These are phyloP conservation scores for Pichia sp. DNA, from an alignment of 1,139 yeast genomes.

Conservation along the genomic window DNA sequence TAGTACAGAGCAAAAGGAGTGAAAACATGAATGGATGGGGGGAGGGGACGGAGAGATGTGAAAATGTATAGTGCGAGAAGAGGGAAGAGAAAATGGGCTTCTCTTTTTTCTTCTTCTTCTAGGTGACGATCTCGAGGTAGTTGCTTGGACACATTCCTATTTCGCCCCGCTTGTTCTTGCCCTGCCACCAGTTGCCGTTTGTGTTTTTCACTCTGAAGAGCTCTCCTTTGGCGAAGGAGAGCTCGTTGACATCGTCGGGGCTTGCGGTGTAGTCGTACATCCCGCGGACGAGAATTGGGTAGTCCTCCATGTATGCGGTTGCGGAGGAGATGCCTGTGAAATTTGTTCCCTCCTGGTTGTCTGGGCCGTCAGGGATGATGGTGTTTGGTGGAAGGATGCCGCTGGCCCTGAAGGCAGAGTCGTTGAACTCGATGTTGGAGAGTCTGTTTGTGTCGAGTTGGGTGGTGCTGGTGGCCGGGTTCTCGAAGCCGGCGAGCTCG, in stretches of 20 bases:
- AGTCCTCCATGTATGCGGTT: constrained; percentile 30
- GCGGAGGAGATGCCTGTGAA: constrained; percentile 17
- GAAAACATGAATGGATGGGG: too few relatives aligned
- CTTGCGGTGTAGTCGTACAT: constrained; percentile 86
- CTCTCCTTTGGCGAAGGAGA: constrained; percentile 87
- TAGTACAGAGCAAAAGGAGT: too few relatives aligned
- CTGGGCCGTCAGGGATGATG: background rate
- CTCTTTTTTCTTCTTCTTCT: background rate
- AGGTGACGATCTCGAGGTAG: constrained; percentile 69
- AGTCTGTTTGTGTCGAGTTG: background rate
- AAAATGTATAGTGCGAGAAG: background rate
- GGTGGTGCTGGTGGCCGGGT: constrained; percentile 19
- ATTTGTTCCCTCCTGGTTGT: constrained; percentile 31
- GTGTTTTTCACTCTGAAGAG: constrained; percentile 86
- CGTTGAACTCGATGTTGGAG: constrained; percentile 9
- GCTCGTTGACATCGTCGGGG: constrained; percentile 90
- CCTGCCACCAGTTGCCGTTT: constrained; percentile 99
- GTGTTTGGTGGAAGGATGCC: constrained; percentile 8
- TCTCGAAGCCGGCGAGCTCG: constrained; percentile 29
- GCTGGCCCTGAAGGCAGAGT: constrained; percentile 16
- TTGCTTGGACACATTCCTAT: constrained; percentile 97
- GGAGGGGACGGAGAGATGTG: too few relatives aligned
- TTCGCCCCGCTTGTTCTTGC: constrained; percentile 82
- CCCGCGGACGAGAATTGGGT: constrained; percentile 84
- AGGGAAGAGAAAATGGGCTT: background rate